These are phyloP conservation scores for Neurospora sp. DNA, from an alignment of 495 filamentous ascomycete genomes.

Conservation along the genomic window DNA sequence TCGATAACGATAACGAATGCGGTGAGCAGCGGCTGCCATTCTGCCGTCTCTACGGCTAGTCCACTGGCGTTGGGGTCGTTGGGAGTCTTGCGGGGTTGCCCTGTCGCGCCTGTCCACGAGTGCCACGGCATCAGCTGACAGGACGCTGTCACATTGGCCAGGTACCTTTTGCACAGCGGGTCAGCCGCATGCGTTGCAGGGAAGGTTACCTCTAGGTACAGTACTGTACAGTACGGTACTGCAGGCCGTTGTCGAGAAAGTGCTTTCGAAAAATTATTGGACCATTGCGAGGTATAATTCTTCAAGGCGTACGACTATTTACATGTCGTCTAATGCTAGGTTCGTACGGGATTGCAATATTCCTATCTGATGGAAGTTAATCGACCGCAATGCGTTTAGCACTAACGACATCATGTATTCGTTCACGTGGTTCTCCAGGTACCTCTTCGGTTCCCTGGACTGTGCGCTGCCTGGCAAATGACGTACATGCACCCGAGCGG, in stretches of 20 bases:
- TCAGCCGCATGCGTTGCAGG: not conserved
- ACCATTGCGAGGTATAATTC: not conserved
- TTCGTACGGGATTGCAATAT: not conserved
- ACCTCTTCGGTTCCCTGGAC: not conserved
- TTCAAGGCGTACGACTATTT: not conserved
- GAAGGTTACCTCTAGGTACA: not conserved
- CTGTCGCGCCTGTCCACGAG: not conserved
- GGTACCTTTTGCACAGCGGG: not conserved
- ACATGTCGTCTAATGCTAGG: not conserved
- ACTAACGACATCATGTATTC: not conserved
- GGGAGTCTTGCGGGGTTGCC: not conserved
- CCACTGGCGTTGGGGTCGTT: not conserved
- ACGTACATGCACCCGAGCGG: not conserved
- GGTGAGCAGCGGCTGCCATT: slow-evolving; percentile 5
- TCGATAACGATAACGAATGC: slow-evolving; percentile 25
- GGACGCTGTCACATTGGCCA: not conserved
- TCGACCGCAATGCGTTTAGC: not conserved
- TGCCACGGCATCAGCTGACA: not conserved
- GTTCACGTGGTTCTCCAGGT: not conserved
- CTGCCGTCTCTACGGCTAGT: not conserved
- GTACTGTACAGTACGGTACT: not conserved
- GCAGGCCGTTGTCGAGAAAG: not conserved
- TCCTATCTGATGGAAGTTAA: not conserved
- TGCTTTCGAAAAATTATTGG: not conserved
- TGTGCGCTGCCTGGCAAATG: not conserved